phyloP scores from a whole-genome alignment of 805 yeast genomes.

The Metschnikowia peoriensis region DNA sequence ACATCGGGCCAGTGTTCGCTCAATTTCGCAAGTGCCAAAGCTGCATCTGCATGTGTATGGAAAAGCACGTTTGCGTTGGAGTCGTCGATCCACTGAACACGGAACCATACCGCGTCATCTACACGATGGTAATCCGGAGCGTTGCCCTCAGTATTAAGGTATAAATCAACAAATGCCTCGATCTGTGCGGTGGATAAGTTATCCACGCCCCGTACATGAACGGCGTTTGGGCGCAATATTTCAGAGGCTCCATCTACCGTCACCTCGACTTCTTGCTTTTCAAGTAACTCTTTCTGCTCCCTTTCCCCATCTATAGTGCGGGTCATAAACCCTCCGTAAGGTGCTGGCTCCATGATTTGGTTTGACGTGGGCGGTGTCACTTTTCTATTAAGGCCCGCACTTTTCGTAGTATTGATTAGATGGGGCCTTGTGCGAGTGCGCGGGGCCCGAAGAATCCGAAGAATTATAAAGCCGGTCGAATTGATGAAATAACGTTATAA shows the following conservation, averaged over 20 bases:
- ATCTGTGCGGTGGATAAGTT: conserved; percentile 59
- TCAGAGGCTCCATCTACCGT: conserved; percentile 31
- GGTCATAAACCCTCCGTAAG: conserved; percentile 43
- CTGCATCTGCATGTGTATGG: conserved; percentile 41
- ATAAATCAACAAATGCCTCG: conserved; percentile 51
- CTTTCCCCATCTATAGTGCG: conserved; percentile 40
- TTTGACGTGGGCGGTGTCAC: not conserved
- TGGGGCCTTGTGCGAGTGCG: not conserved
- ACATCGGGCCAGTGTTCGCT: conserved; percentile 23
- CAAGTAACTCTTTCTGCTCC: conserved; percentile 27
- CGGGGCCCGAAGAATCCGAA: no score
- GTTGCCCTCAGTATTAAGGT: conserved; percentile 32
- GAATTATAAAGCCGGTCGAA: no score
- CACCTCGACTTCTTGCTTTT: conserved; percentile 34
- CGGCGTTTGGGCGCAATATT: conserved; percentile 43
- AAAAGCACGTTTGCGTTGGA: conserved; percentile 55
- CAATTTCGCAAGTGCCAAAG: conserved; percentile 34
- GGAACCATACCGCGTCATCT: conserved; percentile 35
- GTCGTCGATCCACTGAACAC: conserved; percentile 69
- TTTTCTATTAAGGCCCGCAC: not conserved
- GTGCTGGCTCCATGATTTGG: conserved; percentile 25
- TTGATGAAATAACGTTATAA: no score
- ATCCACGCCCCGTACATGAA: conserved; percentile 61
- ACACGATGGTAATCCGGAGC: conserved; percentile 1
- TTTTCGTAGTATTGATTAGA: no score